Conservation (phyloP, 176 grass and related monocot genomes). For the Guadua angustifolia region DNA sequence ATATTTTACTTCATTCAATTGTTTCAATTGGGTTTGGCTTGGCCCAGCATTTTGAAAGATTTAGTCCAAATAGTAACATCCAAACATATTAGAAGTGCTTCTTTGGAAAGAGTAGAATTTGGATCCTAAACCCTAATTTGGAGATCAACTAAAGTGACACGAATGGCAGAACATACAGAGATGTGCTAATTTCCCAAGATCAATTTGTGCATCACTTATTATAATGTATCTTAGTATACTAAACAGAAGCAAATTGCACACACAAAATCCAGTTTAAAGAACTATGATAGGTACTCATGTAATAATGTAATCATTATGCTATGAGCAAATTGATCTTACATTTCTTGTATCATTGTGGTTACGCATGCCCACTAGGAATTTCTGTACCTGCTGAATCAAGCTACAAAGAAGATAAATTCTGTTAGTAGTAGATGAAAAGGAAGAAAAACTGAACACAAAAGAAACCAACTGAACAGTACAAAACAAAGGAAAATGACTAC, state of each 20-base stretch:
- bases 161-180: background rate
- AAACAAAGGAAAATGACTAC: conserved; percentile 27
- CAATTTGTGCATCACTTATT: background rate
- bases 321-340: conserved; percentile 56
- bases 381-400: conserved; percentile 84
- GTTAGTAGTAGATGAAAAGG: conserved; percentile 20
- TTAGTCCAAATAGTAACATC: background rate
- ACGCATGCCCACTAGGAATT: conserved; percentile 63
- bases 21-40: background rate
- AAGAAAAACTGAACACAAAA: conserved; percentile 12
- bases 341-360: conserved; percentile 64
- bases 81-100: background rate
- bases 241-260: conserved; percentile 22
- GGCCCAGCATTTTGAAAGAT: background rate
- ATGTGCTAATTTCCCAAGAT: background rate
- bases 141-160: background rate
- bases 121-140: background rate
- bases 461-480: conserved; percentile 28
- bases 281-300: background rate
- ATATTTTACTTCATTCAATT: background rate
- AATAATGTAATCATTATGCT: conserved; percentile 6
- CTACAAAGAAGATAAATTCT: conserved; percentile 62
- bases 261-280: conserved; percentile 6
- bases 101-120: background rate
- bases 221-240: background rate